These are phyloP conservation scores for Toxoplasma gondii DNA, from an alignment of 169 alveolate genomes.

Conservation along the genomic window DNA sequence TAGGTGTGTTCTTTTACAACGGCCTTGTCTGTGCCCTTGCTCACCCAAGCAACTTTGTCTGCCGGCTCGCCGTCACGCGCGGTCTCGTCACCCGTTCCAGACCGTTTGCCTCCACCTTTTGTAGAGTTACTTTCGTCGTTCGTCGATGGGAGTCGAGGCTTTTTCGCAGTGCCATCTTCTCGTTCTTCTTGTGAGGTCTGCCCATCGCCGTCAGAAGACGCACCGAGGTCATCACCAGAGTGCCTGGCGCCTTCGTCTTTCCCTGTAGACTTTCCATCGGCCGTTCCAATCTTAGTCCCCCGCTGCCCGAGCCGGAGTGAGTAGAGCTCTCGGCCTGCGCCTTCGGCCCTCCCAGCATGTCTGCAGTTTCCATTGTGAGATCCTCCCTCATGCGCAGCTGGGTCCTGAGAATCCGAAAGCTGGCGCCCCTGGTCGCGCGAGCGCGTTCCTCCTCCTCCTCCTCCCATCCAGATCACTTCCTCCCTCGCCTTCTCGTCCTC, in stretches of 20 bases:
- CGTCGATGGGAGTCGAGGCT: neutral
- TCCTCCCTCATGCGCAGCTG: too few relatives aligned
- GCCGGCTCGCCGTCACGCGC: neutral
- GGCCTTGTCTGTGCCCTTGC: neutral
- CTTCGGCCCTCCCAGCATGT: neutral
- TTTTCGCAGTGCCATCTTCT: neutral
- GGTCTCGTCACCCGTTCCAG: neutral
- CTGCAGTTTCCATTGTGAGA: neutral
- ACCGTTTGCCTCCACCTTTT: neutral
- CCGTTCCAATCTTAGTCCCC: neutral
- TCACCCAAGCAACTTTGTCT: neutral
- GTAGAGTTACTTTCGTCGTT: neutral
- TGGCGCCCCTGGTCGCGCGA: too few relatives aligned
- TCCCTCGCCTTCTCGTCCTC: neutral
- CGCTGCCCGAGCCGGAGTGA: neutral
- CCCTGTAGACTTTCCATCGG: neutral
- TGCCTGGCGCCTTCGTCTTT: neutral
- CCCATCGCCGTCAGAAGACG: neutral
- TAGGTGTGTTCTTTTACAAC: neutral
- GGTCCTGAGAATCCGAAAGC: too few relatives aligned
- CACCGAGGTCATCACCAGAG: neutral
- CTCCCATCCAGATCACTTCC: too few relatives aligned
- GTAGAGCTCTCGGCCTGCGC: neutral
- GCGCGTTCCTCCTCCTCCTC: too few relatives aligned
- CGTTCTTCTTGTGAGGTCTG: too few relatives aligned